Conservation (phyloP, 2,329 filamentous ascomycete genomes). For the Zymoseptoria passerinii region DNA sequence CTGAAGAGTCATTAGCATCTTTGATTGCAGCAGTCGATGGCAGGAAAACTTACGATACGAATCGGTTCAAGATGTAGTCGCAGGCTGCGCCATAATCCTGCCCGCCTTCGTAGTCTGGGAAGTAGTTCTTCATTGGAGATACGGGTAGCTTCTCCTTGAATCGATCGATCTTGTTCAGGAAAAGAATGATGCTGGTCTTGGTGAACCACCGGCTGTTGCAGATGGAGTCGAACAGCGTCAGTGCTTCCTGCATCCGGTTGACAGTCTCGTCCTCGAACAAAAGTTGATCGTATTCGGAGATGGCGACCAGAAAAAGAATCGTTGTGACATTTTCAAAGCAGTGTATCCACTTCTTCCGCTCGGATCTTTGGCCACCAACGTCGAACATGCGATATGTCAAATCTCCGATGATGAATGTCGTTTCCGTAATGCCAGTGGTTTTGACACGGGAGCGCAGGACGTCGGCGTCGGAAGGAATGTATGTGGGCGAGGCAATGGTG, state of each 20-base stretch:
- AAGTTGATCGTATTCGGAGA: conserved; percentile 93
- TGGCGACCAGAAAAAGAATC: conserved; percentile 92
- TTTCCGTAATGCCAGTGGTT: conserved; percentile 95
- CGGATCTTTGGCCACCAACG: conserved; percentile 88
- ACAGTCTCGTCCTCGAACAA: conserved; percentile 88
- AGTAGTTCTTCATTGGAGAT: conserved; percentile 68
- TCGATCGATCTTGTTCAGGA: conserved; percentile 67
- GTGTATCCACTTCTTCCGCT: conserved; percentile 99
- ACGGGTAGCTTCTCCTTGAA: conserved; percentile 68
- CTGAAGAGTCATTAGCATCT: conserved; percentile 15
- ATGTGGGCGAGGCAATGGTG: conserved; percentile 82
- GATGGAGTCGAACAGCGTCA: conserved; percentile 64
- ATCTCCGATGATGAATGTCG: conserved; percentile 89
- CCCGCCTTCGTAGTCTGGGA: conserved; percentile 77
- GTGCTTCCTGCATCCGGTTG: conserved; percentile 66
- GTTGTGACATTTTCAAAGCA: conserved; percentile 98
- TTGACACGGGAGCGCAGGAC: conserved; percentile 93
- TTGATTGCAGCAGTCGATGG: not conserved
- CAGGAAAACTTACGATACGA: conserved; percentile 51
- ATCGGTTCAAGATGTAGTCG: conserved; percentile 98
- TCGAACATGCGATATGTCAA: conserved; percentile 97
- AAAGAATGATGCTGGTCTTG: conserved; percentile 64
- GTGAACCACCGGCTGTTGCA: conserved; percentile 66
- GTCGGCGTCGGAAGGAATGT: conserved; percentile 92
- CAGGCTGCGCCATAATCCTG: conserved; percentile 93